Evolutionary conservation across 2,329 filamentous ascomycete genomes (phyloP).

Genomic region (Aspergillus texensis): DNA sequence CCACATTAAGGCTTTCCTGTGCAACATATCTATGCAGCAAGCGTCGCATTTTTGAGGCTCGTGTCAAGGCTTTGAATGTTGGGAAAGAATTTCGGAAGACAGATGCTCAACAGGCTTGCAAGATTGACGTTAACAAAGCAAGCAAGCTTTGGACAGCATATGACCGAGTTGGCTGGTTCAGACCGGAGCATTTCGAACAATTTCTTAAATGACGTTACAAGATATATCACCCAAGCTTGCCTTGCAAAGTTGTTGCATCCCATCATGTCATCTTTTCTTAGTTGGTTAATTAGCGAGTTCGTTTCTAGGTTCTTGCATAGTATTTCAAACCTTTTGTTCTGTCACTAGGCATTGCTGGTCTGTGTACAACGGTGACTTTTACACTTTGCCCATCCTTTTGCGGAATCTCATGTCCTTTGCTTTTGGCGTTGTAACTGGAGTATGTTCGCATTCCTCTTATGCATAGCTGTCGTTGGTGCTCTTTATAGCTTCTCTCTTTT

Average conservation of each 20-base stretch:
- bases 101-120: conserved; percentile 93
- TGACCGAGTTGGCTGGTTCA: conserved; percentile 83
- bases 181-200: conserved; percentile 54
- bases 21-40: conserved; percentile 91
- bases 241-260: not conserved
- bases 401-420: not conserved
- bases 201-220: conserved; percentile 34
- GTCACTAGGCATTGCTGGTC: conserved; percentile 14
- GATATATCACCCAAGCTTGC: not conserved
- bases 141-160: conserved; percentile 90
- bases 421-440: not conserved
- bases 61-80: conserved; percentile 66
- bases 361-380: conserved; percentile 6
- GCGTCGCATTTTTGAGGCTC: conserved; percentile 81
- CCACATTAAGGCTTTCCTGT: conserved; percentile 78
- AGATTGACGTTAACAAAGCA: conserved; percentile 97
- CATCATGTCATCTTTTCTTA: not conserved
- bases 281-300: conserved; percentile 15
- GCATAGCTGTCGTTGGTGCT: not conserved
- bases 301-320: not conserved
- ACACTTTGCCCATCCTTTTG: not conserved
- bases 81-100: conserved; percentile 92
- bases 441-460: not conserved
- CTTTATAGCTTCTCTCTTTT: not conserved
- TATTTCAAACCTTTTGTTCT: not conserved